phyloP scores from a whole-genome alignment of 345 rosid genomes.

The Hypericum perforatum region DNA sequence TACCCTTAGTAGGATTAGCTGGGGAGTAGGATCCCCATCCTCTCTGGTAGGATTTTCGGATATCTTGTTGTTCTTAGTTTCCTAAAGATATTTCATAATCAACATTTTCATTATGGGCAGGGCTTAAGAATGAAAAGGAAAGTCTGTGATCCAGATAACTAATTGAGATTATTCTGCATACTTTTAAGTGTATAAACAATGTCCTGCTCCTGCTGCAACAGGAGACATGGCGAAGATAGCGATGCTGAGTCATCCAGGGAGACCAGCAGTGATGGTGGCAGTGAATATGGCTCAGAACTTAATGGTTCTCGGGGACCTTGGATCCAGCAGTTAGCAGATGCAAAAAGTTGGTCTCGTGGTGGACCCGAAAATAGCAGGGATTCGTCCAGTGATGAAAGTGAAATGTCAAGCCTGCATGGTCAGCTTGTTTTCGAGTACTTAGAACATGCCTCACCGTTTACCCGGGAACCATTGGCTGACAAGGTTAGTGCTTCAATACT shows the following conservation, averaged over 20 bases:
- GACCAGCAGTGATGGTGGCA: slow-evolving; percentile 25
- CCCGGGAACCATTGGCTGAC: slow-evolving; percentile 45
- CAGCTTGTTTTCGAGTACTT: slow-evolving; percentile 37
- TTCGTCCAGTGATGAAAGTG: slow-evolving; percentile 31
- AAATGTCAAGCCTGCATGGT: slow-evolving; percentile 22
- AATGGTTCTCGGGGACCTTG: slow-evolving; percentile 9
- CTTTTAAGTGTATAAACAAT: neutral
- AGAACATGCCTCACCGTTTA: slow-evolving; percentile 50
- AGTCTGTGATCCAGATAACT: neutral
- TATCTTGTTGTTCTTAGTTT: too few species aligned
- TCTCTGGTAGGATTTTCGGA: too few species aligned
- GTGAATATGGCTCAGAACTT: slow-evolving; percentile 26
- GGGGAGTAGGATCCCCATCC: too few species aligned
- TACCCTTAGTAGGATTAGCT: too few species aligned
- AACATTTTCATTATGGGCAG: too few species aligned
- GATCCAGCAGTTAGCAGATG: slow-evolving; percentile 14
- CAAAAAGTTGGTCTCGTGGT: too few species aligned
- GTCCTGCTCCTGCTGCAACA: neutral
- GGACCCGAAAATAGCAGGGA: slow-evolving; percentile 20
- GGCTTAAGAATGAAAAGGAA: neutral
- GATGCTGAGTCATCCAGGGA: slow-evolving; percentile 36
- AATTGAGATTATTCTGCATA: neutral
- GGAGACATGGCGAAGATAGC: slow-evolving; percentile 26
- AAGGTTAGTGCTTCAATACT: slow-evolving; percentile 30
- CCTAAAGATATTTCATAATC: too few species aligned